phyloP scores from a whole-genome alignment of 225 moss, liverwort and hornwort genomes.

The Pseudisothecium myosuroides region DNA sequence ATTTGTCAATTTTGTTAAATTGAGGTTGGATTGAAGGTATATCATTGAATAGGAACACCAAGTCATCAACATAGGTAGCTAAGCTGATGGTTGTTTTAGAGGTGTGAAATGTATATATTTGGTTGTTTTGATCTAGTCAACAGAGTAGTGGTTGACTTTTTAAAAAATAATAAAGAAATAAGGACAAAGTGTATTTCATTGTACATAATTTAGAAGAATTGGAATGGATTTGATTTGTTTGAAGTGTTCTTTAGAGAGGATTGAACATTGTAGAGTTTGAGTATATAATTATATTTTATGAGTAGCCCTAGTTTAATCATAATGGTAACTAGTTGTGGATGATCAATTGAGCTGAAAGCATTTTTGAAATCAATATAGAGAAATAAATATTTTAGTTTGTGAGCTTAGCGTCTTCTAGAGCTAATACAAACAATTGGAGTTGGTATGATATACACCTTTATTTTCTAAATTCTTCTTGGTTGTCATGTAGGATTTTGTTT shows the following conservation, averaged over 20 bases:
- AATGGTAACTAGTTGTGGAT: rapidly evolving
- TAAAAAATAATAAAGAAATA: background rate
- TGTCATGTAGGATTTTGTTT: background rate
- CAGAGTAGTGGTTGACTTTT: background rate
- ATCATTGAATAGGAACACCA: background rate
- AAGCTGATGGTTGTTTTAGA: background rate
- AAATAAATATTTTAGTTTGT: background rate
- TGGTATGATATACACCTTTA: background rate
- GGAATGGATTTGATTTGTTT: background rate
- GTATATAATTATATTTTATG: background rate
- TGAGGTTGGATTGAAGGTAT: background rate
- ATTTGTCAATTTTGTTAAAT: background rate
- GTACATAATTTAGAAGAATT: background rate
- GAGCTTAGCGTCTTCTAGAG: background rate
- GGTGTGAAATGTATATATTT: no score
- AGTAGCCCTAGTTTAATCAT: background rate
- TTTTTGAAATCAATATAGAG: background rate
- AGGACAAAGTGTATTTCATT: background rate
- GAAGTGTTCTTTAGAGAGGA: background rate
- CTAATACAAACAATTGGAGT: background rate
- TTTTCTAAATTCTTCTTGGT: background rate
- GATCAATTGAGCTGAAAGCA: background rate
- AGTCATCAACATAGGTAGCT: background rate
- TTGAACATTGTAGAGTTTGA: background rate
- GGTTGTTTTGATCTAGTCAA: no score